These are phyloP conservation scores for Hygrocybe punicea DNA, from an alignment of 768 basidiomycete genomes.

Conservation along the genomic window DNA sequence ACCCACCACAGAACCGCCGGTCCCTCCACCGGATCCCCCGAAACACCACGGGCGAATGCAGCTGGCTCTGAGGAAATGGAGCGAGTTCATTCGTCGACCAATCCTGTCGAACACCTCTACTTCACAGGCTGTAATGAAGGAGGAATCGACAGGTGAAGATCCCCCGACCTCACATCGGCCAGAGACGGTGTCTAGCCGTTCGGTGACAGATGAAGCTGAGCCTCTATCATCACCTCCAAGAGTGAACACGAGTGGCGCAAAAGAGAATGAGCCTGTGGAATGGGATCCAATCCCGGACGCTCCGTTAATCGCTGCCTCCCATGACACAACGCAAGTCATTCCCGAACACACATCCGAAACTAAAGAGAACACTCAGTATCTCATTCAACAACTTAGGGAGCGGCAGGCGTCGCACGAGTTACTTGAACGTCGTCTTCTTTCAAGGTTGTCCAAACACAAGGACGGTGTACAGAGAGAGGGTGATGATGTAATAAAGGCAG, in stretches of 20 bases:
- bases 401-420: too few species aligned
- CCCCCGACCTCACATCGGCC: neutral
- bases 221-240: too few species aligned
- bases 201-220: neutral
- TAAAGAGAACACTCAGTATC: too few species aligned
- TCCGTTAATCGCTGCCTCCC: too few species aligned
- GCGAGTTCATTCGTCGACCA: conserved; percentile 4
- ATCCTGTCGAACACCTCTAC: neutral
- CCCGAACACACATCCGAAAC: too few species aligned
- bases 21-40: neutral
- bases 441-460: too few species aligned
- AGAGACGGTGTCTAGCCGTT: neutral
- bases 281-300: neutral
- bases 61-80: conserved; percentile 9
- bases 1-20: neutral
- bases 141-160: neutral
- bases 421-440: too few species aligned
- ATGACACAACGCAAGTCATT: too few species aligned
- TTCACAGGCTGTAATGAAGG: neutral
- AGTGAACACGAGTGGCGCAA: neutral
- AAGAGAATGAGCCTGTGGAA: neutral
- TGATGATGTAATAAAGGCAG: too few species aligned
- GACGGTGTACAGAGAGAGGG: too few species aligned
- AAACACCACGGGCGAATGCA: conserved; percentile 6
- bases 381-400: too few species aligned